Percentiles rank a stretch among this genome's conserved stretches.
Evolutionary conservation across 2,329 filamentous ascomycete genomes (phyloP).

Genomic region (Diaporthe amygdali): DNA sequence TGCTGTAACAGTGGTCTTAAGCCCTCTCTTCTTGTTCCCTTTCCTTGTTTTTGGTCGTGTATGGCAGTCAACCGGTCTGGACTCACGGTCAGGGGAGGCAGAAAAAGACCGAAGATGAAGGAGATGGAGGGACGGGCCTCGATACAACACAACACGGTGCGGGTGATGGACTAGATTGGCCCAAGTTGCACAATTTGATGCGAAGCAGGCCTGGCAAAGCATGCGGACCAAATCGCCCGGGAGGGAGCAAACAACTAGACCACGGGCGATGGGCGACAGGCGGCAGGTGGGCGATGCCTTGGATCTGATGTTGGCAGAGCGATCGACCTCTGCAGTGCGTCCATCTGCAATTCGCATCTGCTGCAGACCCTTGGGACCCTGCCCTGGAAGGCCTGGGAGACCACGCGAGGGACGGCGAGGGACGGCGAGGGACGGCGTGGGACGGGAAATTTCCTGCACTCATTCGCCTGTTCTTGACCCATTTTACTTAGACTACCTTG

Average conservation of each 20-base stretch:
- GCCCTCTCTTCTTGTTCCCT: background rate
- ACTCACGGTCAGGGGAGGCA: background rate
- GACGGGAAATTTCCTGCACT: background rate
- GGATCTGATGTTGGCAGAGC: conserved; percentile 12
- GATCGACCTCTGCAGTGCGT: conserved; percentile 4
- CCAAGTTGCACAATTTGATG: conserved; percentile 15
- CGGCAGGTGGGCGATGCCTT: background rate
- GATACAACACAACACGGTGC: background rate
- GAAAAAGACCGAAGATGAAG: no score
- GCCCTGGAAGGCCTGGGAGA: background rate
- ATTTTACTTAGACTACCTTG: no score
- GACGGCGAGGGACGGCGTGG: no score
- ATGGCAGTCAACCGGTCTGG: no score
- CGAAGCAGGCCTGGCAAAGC: background rate
- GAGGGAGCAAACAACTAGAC: background rate
- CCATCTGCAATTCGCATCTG: background rate
- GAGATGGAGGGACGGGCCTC: background rate
- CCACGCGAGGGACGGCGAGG: background rate
- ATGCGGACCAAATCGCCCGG: background rate
- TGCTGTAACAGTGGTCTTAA: background rate
- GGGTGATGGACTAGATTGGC: background rate
- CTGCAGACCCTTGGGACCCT: background rate
- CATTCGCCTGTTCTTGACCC: background rate
- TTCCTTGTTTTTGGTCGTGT: no score
- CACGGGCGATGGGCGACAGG: background rate